Evolutionary conservation across 805 yeast genomes (phyloP).

Genomic region (Barnettozyma sp.): DNA sequence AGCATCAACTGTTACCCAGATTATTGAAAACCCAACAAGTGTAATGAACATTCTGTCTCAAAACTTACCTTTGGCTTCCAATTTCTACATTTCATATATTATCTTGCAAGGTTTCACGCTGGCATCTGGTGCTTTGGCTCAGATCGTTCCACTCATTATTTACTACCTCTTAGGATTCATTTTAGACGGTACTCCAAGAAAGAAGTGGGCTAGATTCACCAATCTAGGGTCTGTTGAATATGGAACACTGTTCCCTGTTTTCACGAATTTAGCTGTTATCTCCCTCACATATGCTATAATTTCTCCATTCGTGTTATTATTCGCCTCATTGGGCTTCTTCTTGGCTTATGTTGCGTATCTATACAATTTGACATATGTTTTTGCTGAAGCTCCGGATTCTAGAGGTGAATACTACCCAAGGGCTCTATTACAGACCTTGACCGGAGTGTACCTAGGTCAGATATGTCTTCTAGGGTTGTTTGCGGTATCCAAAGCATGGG

Average conservation of each 20-base stretch:
- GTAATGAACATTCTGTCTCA: slow-evolving; percentile 55
- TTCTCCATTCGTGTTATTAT: slow-evolving; percentile 76
- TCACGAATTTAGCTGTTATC: slow-evolving; percentile 64
- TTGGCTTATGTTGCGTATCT: slow-evolving; percentile 70
- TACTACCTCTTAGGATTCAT: slow-evolving; percentile 51
- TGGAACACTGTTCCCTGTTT: slow-evolving; percentile 78
- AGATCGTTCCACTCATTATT: slow-evolving; percentile 49
- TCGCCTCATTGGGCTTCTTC: slow-evolving; percentile 63
- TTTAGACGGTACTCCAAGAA: slow-evolving; percentile 60
- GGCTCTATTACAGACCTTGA: slow-evolving; percentile 81
- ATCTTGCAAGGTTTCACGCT: slow-evolving; percentile 62
- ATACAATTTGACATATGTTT: slow-evolving; percentile 71
- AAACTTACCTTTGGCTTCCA: slow-evolving; percentile 68
- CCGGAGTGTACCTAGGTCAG: slow-evolving; percentile 85
- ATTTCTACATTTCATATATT: slow-evolving; percentile 63
- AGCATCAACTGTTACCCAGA: slow-evolving; percentile 56
- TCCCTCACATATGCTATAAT: slow-evolving; percentile 62
- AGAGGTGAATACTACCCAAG: slow-evolving; percentile 83
- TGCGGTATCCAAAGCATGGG: slow-evolving; percentile 92
- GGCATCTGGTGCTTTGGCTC: slow-evolving; percentile 59
- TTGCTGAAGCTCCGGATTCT: slow-evolving; percentile 58
- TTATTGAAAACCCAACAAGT: slow-evolving; percentile 49
- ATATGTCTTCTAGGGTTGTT: slow-evolving; percentile 80
- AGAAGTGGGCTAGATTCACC: slow-evolving; percentile 55
- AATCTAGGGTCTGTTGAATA: slow-evolving; percentile 48